Percentiles rank a stretch among this genome's conserved stretches.
These are phyloP conservation scores for Yamadazyma insecticola DNA, from an alignment of 805 yeast species.

Conservation along the genomic window DNA sequence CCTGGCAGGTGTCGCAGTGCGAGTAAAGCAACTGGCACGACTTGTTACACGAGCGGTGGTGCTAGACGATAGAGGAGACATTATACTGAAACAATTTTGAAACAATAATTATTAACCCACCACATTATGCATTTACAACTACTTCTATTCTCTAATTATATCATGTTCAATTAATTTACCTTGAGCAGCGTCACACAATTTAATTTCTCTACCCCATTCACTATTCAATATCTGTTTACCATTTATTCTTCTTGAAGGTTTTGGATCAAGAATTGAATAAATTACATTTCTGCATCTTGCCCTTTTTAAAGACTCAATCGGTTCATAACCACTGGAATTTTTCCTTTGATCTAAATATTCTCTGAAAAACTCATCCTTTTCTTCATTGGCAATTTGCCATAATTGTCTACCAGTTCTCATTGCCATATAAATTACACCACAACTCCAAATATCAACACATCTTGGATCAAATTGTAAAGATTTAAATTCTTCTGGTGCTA, in stretches of 20 bases:
- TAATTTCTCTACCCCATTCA: constrained; percentile 94
- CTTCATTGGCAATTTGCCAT: constrained; percentile 76
- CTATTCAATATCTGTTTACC: constrained; percentile 84
- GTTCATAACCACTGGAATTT: constrained; percentile 83
- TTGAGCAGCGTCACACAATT: constrained; percentile 69
- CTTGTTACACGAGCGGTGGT: too few species aligned
- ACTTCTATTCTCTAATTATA: too few species aligned
- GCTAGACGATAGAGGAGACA: too few species aligned
- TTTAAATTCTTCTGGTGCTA: constrained; percentile 83
- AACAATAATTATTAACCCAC: too few species aligned
- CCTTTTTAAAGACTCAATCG: constrained; percentile 79
- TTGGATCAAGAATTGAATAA: constrained; percentile 89
- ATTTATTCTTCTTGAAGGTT: constrained; percentile 80
- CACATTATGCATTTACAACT: too few species aligned
- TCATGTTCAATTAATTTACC: too few species aligned
- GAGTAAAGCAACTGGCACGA: too few species aligned
- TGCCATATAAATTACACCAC: constrained; percentile 90
- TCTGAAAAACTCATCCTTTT: constrained; percentile 74
- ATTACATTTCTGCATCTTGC: constrained; percentile 91
- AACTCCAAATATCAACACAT: constrained; percentile 84
- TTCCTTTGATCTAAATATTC: constrained; percentile 75
- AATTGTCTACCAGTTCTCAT: constrained; percentile 92
- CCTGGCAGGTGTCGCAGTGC: too few species aligned
- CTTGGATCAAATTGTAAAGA: constrained; percentile 71
- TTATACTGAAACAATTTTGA: too few species aligned